These are phyloP conservation scores for Fusarium sambucinum DNA, from an alignment of 2,329 filamentous ascomycete genomes.

Conservation along the genomic window DNA sequence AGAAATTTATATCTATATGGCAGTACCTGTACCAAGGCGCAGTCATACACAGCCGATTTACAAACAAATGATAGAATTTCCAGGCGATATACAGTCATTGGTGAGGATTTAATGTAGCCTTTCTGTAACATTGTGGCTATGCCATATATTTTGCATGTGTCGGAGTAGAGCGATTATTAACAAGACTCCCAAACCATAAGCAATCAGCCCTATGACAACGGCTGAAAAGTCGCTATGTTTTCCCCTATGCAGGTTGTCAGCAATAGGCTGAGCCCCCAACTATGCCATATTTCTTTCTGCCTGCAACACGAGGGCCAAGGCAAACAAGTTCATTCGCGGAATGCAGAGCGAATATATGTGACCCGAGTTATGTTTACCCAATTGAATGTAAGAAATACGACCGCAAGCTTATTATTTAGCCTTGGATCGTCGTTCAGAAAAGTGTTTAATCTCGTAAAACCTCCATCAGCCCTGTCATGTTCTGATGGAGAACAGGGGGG, in stretches of 20 bases:
- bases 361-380: not conserved
- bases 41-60: conserved; percentile 7
- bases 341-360: not conserved
- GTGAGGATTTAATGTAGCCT: not conserved
- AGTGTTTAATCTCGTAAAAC: conserved; percentile 20
- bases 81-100: not conserved
- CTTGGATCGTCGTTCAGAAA: conserved; percentile 19
- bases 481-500: conserved; percentile 32
- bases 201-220: conserved; percentile 10
- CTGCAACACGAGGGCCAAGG: conserved; percentile 5
- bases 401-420: conserved; percentile 1
- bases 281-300: not conserved
- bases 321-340: conserved; percentile 6
- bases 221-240: conserved; percentile 5
- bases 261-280: conserved; percentile 9
- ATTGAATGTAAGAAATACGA: conserved; percentile 7
- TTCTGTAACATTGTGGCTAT: conserved; percentile 14
- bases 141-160: conserved; percentile 1
- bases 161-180: conserved; percentile 12
- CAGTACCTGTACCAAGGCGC: not conserved
- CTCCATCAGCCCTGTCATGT: conserved; percentile 32
- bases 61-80: not conserved
- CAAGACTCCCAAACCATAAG: not conserved
- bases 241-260: conserved; percentile 11
- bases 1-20: not conserved